Conservation (phyloP, 2,329 filamentous ascomycete species). For the Trichoderma brevicompactum region DNA sequence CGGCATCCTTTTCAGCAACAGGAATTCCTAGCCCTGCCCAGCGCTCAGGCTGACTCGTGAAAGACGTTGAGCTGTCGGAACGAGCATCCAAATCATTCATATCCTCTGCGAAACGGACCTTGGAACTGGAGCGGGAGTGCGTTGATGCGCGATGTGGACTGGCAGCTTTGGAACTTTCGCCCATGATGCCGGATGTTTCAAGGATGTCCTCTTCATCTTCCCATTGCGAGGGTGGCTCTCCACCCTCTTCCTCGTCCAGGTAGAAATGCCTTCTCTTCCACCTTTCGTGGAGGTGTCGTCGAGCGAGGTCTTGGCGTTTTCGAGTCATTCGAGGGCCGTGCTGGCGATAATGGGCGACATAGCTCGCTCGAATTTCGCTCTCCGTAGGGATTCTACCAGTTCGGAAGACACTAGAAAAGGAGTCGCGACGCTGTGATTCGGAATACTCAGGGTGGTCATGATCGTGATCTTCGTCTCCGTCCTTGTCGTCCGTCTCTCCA, state of each 20-base stretch:
- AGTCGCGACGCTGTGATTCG: conserved; percentile 6
- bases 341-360: conserved; percentile 44
- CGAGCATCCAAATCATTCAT: conserved; percentile 69
- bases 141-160: conserved; percentile 39
- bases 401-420: conserved; percentile 26
- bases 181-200: conserved; percentile 38
- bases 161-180: conserved; percentile 51
- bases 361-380: conserved; percentile 48
- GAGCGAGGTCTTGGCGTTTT: conserved; percentile 50
- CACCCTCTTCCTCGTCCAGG: conserved; percentile 82
- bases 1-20: conserved; percentile 78
- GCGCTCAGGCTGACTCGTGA: conserved; percentile 70
- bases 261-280: conserved; percentile 82
- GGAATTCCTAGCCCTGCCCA: conserved; percentile 81
- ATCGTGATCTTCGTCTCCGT: conserved; percentile 32
- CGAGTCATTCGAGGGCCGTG: conserved; percentile 46
- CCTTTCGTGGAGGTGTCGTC: conserved; percentile 65
- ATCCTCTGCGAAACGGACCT: conserved; percentile 77
- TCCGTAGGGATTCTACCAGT: conserved; percentile 42
- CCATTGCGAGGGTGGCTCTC: conserved; percentile 66
- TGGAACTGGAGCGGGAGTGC: conserved; percentile 72
- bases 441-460: conserved; percentile 30
- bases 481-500: conserved; percentile 35
- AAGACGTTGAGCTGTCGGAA: conserved; percentile 75
- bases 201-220: conserved; percentile 63